These are phyloP conservation scores for Endothia cerciana DNA, from an alignment of 2,329 filamentous ascomycete species.

Conservation along the genomic window DNA sequence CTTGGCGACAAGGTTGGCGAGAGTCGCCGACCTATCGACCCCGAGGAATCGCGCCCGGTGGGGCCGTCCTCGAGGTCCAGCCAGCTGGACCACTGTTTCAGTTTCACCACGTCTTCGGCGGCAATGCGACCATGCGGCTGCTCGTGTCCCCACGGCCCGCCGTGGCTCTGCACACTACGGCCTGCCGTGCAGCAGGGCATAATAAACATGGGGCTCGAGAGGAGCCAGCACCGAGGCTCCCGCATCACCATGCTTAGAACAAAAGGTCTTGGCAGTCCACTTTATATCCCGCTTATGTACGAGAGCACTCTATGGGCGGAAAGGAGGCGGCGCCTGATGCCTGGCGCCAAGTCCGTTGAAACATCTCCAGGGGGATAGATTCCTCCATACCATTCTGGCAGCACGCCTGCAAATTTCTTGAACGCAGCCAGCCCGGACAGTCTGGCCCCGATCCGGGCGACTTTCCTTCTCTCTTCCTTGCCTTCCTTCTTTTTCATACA, in stretches of 20 bases:
- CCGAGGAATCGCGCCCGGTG: constrained; percentile 4
- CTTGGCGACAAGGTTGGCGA: constrained; percentile 24
- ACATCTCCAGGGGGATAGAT: background rate
- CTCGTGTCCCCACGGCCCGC: background rate
- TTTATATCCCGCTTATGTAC: constrained; percentile 9
- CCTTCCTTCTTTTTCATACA: too few relatives aligned
- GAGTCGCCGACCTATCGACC: constrained; percentile 17
- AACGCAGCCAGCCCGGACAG: background rate
- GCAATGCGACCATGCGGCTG: constrained; percentile 25
- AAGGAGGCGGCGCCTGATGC: constrained; percentile 10
- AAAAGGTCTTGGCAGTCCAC: constrained; percentile 21
- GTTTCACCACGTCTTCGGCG: constrained; percentile 14
- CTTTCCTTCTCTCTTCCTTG: too few relatives aligned
- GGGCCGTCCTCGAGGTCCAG: constrained; percentile 15
- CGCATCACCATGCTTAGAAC: constrained; percentile 16
- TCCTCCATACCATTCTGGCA: background rate
- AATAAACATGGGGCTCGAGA: background rate
- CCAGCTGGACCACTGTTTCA: constrained; percentile 21
- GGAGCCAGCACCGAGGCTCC: background rate
- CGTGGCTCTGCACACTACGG: background rate
- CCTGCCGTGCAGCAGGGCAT: too few relatives aligned
- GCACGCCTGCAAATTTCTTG: background rate
- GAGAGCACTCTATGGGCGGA: constrained; percentile 9
- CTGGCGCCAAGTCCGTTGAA: constrained; percentile 16
- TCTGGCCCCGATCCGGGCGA: background rate